phyloP scores from a whole-genome alignment of 768 basidiomycete species.

The Lactifluus volemus region DNA sequence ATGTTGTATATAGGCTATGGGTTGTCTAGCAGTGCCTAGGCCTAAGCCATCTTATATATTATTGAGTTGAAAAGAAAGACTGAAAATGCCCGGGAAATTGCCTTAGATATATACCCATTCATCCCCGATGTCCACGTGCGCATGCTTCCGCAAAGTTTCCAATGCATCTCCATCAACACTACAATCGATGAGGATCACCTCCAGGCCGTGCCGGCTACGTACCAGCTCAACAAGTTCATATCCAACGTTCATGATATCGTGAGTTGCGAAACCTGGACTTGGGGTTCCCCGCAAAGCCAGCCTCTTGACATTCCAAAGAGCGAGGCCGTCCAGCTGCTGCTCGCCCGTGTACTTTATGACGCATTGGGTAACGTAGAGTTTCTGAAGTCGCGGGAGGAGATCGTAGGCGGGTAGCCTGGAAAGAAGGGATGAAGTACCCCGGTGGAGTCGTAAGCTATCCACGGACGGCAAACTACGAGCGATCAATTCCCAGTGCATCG shows the following conservation, averaged over 20 bases:
- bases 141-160: neutral
- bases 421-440: neutral
- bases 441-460: neutral
- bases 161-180: neutral
- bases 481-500: neutral
- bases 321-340: neutral
- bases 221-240: constrained; percentile 4
- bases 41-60: no score
- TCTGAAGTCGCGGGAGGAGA: constrained; percentile 9
- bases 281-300: neutral
- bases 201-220: neutral
- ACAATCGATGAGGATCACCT: constrained; percentile 5
- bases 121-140: constrained; percentile 3
- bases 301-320: constrained; percentile 6
- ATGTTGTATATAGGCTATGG: neutral
- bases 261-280: neutral
- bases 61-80: neutral
- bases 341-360: neutral
- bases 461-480: neutral
- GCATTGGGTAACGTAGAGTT: neutral
- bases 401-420: neutral
- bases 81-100: no score
- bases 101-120: constrained; percentile 11
- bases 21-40: neutral
- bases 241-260: neutral